Evolutionary conservation across 1,284 basidiomycete species (phyloP).

Genomic region (Phellopilus nigrolimitatus): DNA sequence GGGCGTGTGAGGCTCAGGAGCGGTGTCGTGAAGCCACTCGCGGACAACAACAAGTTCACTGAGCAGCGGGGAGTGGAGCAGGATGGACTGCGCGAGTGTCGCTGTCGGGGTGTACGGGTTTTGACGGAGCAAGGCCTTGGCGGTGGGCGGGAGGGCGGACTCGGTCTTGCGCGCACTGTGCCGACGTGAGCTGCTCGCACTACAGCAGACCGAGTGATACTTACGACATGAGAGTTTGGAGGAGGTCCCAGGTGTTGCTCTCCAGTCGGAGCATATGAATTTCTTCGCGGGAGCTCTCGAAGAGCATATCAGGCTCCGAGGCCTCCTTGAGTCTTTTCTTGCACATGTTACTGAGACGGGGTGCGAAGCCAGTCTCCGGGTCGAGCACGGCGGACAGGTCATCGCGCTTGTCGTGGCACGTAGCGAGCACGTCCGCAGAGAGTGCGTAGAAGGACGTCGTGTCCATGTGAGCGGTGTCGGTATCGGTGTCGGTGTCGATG

Average conservation of each 20-base stretch:
- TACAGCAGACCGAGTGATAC: conserved; percentile 22
- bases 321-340: conserved; percentile 33
- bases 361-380: conserved; percentile 64
- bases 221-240: conserved; percentile 71
- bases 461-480: no score
- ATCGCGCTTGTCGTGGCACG: conserved; percentile 53
- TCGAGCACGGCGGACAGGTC: conserved; percentile 59
- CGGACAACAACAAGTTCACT: conserved; percentile 70
- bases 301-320: neutral
- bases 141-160: conserved; percentile 38
- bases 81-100: conserved; percentile 65
- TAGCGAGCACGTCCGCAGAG: conserved; percentile 59
- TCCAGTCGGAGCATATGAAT: conserved; percentile 65
- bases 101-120: conserved; percentile 79
- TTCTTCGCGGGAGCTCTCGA: conserved; percentile 38
- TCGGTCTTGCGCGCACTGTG: conserved; percentile 60
- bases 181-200: neutral
- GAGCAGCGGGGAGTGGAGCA: conserved; percentile 56
- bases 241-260: conserved; percentile 74
- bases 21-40: conserved; percentile 78
- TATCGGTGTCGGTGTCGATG: no score
- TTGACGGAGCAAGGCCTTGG: conserved; percentile 48
- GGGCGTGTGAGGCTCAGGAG: conserved; percentile 50
- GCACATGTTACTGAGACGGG: conserved; percentile 59
- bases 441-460: conserved; percentile 42